Percentiles rank a stretch among this genome's conserved stretches.
Conservation (phyloP, 2,329 filamentous ascomycete genomes). For the Arthrinium phaeospermum region DNA sequence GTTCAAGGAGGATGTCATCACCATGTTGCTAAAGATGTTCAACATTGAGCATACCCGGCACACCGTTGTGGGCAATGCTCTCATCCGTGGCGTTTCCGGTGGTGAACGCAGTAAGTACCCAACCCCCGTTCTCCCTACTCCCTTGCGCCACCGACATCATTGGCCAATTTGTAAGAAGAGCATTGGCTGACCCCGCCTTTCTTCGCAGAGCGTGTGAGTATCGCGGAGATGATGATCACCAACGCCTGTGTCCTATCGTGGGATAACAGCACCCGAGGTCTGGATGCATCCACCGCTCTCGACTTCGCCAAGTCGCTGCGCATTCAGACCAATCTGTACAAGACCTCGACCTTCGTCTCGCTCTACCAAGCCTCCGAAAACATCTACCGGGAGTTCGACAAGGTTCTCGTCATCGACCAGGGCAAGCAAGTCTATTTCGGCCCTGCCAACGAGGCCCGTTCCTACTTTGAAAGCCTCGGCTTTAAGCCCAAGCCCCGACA, state of each 20-base stretch:
- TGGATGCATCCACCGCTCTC: slow-evolving; percentile 71
- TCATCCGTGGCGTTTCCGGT: slow-evolving; percentile 80
- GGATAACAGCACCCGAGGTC: slow-evolving; percentile 75
- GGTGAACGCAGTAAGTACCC: slow-evolving; percentile 65
- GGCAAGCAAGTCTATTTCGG: slow-evolving; percentile 81
- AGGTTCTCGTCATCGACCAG: slow-evolving; percentile 80
- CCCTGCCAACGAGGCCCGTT: slow-evolving; percentile 67
- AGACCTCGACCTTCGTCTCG: slow-evolving; percentile 83
- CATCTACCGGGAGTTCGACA: slow-evolving; percentile 81
- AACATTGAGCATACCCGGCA: slow-evolving; percentile 88
- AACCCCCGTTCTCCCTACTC: not conserved
- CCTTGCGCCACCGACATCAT: not conserved
- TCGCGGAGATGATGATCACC: slow-evolving; percentile 82
- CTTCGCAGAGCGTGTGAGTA: slow-evolving; percentile 70
- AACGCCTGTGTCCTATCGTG: slow-evolving; percentile 74
- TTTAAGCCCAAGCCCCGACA: slow-evolving; percentile 77
- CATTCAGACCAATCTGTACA: slow-evolving; percentile 82
- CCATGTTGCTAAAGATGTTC: slow-evolving; percentile 85
- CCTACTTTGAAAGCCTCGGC: slow-evolving; percentile 79
- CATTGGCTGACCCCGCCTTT: not conserved
- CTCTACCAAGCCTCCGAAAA: slow-evolving; percentile 86
- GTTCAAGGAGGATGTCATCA: slow-evolving; percentile 79
- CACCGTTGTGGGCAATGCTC: slow-evolving; percentile 83
- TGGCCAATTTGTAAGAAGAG: not conserved
- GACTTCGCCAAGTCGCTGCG: slow-evolving; percentile 74